A percentile compares a stretch with the other conserved stretches of the same genome.
Conservation (phyloP, 305 asterid species). For the Fraxinus paxiana region DNA sequence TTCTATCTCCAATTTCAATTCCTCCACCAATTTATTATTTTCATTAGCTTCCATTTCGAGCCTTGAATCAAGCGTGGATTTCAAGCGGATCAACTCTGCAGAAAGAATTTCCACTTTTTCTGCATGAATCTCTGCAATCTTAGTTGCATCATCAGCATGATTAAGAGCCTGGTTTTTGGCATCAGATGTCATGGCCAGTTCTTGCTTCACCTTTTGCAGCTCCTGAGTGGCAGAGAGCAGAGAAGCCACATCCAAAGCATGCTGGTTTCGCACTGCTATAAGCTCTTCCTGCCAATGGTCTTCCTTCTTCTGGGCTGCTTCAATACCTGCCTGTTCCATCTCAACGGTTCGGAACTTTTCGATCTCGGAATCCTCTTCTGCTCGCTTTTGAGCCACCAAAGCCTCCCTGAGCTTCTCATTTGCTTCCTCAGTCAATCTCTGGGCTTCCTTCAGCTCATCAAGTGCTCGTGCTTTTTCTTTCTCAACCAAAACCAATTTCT, state of each 20-base stretch:
- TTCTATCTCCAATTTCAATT: conserved; percentile 57
- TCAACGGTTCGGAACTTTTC: conserved; percentile 29
- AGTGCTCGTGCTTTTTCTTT: conserved; percentile 50
- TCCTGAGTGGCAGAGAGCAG: conserved; percentile 70
- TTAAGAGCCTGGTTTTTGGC: conserved; percentile 84
- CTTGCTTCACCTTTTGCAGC: conserved; percentile 71
- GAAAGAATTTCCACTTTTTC: conserved; percentile 69
- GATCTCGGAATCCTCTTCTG: conserved; percentile 31
- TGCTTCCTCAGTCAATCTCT: conserved; percentile 24
- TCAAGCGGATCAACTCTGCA: conserved; percentile 63
- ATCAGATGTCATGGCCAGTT: conserved; percentile 57
- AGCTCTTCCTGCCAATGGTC: conserved; percentile 78
- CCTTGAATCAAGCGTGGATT: conserved; percentile 60
- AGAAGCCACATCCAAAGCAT: conserved; percentile 72
- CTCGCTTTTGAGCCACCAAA: conserved; percentile 29
- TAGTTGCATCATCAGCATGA: conserved; percentile 87
- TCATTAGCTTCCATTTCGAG: conserved; percentile 52
- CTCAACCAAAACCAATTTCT: conserved; percentile 58
- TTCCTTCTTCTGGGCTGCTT: conserved; percentile 70
- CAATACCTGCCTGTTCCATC: conserved; percentile 61
- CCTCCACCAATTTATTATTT: conserved; percentile 51
- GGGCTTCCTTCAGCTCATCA: conserved; percentile 28
- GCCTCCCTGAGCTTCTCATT: conserved; percentile 33
- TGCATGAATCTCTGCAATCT: conserved; percentile 72
- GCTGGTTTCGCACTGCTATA: conserved; percentile 71